Percentiles rank a stretch among this genome's conserved stretches.
Evolutionary conservation across 139 green algal species (phyloP).

Genomic region (Penium margaritaceum): DNA sequence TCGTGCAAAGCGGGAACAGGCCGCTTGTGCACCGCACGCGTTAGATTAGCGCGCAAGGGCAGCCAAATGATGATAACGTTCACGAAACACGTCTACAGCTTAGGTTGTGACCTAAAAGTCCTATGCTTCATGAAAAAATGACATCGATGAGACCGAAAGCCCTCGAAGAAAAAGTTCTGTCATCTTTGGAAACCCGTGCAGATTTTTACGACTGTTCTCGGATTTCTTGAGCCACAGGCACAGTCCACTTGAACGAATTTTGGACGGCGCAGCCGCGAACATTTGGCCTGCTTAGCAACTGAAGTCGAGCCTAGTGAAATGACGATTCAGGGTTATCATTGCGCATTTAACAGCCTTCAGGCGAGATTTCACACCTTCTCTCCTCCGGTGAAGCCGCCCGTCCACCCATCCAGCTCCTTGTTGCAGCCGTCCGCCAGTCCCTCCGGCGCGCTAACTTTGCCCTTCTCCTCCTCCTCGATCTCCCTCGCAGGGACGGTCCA

Average conservation of each 20-base stretch:
- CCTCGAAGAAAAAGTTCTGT: too few species aligned
- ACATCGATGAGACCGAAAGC: too few species aligned
- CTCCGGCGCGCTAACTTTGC: neutral
- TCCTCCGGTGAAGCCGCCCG: constrained; percentile 36
- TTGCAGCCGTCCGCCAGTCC: constrained; percentile 24
- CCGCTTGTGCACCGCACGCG: too few species aligned
- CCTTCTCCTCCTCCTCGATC: neutral
- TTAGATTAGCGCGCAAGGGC: too few species aligned
- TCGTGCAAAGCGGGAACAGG: too few species aligned
- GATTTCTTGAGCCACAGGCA: neutral
- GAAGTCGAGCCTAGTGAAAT: too few species aligned
- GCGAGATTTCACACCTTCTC: constrained; percentile 22
- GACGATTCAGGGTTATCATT: neutral
- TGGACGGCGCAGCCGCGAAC: neutral
- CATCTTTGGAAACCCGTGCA: too few species aligned
- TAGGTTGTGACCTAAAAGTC: too few species aligned
- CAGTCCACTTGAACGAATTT: neutral
- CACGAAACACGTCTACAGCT: too few species aligned
- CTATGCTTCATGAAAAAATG: too few species aligned
- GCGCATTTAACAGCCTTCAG: neutral
- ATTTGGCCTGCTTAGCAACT: too few species aligned
- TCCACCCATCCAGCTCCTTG: constrained; percentile 39
- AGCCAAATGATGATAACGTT: too few species aligned
- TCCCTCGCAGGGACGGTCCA: constrained; percentile 8
- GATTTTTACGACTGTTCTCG: neutral